Conservation (phyloP, 1,284 basidiomycete genomes). For the Microbotryum violaceum region DNA sequence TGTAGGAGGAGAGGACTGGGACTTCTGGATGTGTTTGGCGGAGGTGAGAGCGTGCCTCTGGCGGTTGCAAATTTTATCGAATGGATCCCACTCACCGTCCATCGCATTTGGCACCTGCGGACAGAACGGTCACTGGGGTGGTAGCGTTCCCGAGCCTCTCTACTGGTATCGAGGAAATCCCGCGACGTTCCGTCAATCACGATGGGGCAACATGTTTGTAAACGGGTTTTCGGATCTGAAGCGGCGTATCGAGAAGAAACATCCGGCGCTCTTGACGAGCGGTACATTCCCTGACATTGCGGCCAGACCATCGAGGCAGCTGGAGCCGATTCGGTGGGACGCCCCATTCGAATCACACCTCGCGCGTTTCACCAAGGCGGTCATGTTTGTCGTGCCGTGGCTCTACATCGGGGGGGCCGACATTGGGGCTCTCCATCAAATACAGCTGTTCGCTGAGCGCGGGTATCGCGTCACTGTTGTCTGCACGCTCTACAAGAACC, state of each 20-base stretch:
- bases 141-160: constrained; percentile 20
- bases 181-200: constrained; percentile 10
- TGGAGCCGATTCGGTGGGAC: constrained; percentile 17
- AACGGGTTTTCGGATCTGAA: constrained; percentile 7
- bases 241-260: constrained; percentile 10
- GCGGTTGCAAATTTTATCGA: not conserved
- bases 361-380: constrained; percentile 4
- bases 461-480: constrained; percentile 27
- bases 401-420: constrained; percentile 17
- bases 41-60: constrained; percentile 3
- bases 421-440: constrained; percentile 14
- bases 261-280: constrained; percentile 1
- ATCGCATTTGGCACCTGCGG: not conserved
- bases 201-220: constrained; percentile 22
- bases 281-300: constrained; percentile 7
- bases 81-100: not conserved
- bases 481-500: constrained; percentile 20
- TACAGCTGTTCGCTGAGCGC: constrained; percentile 15
- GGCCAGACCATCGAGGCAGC: constrained; percentile 12
- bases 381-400: constrained; percentile 25
- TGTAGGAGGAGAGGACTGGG: constrained; percentile 22
- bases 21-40: constrained; percentile 28
- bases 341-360: constrained; percentile 15
- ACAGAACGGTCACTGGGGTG: constrained; percentile 21
- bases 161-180: constrained; percentile 28